Evolutionary conservation across 2,329 filamentous ascomycete species (phyloP).

Genomic region (Diaporthe citriasiana): DNA sequence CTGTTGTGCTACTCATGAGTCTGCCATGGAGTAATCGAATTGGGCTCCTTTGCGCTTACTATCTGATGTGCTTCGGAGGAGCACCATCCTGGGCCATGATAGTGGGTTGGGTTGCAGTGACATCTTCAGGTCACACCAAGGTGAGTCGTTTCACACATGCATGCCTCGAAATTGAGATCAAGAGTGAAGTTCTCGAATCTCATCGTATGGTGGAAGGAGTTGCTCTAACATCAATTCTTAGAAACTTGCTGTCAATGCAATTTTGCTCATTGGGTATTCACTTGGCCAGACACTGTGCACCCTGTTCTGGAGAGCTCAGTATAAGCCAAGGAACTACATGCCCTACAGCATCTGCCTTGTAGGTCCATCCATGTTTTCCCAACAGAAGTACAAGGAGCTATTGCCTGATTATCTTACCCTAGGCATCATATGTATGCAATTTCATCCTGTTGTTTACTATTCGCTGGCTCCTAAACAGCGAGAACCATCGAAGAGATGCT

Average conservation of each 20-base stretch:
- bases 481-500: conserved; percentile 15
- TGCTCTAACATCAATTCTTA: background rate
- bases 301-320: conserved; percentile 22
- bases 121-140: conserved; percentile 26
- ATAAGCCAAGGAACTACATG: conserved; percentile 29
- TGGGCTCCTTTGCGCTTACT: conserved; percentile 5
- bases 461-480: background rate
- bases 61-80: conserved; percentile 21
- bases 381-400: background rate
- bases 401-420: background rate
- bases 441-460: conserved; percentile 3
- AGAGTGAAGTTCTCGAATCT: too few species aligned
- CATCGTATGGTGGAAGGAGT: background rate
- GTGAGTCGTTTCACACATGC: background rate
- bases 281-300: conserved; percentile 25
- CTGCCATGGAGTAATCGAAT: conserved; percentile 12
- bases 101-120: conserved; percentile 14
- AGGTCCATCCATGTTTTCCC: background rate
- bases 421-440: conserved; percentile 15
- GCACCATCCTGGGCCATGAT: conserved; percentile 27
- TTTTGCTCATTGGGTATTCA: conserved; percentile 7
- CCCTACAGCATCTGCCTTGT: conserved; percentile 26
- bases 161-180: background rate
- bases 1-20: conserved; percentile 8
- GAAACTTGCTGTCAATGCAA: conserved; percentile 25